A percentile compares a stretch with the other conserved stretches of the same genome.
phyloP scores from a whole-genome alignment of 371 early-diverging fungal genomes.

The Haplosporangium sp. region DNA sequence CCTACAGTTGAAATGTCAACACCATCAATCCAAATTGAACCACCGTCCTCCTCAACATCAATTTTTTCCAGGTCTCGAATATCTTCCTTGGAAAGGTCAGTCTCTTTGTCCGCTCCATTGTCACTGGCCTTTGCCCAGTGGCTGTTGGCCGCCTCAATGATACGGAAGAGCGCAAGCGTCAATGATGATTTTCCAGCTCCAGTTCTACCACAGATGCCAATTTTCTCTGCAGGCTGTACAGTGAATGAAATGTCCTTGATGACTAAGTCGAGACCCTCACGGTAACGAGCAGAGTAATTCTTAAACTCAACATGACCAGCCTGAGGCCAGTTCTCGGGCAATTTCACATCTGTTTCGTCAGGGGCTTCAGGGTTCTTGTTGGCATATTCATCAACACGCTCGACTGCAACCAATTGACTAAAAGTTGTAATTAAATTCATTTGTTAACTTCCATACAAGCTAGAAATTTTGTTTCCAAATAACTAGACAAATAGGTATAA shows the following conservation, averaged over 20 bases:
- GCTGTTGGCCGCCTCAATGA: constrained; percentile 63
- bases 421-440: no score
- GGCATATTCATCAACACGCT: constrained; percentile 75
- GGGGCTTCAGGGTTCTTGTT: constrained; percentile 70
- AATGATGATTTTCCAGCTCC: constrained; percentile 78
- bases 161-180: constrained; percentile 47
- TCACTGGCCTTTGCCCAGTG: constrained; percentile 36
- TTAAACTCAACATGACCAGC: constrained; percentile 67
- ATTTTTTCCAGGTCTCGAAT: constrained; percentile 19
- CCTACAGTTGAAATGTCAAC: constrained; percentile 73
- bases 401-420: constrained; percentile 63
- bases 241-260: constrained; percentile 66
- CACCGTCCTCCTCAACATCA: constrained; percentile 68
- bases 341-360: constrained; percentile 29
- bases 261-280: constrained; percentile 67
- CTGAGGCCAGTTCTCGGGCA: constrained; percentile 65
- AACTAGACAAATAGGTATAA: background rate
- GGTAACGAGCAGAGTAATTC: constrained; percentile 54
- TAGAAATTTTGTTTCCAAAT: no score
- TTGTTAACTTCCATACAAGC: no score
- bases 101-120: constrained; percentile 19
- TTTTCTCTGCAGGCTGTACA: constrained; percentile 61
- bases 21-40: constrained; percentile 76
- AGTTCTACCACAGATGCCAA: constrained; percentile 72
- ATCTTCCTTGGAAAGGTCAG: background rate